phyloP scores from a whole-genome alignment of 2,329 filamentous ascomycete species.

The Curvularia sp. region DNA sequence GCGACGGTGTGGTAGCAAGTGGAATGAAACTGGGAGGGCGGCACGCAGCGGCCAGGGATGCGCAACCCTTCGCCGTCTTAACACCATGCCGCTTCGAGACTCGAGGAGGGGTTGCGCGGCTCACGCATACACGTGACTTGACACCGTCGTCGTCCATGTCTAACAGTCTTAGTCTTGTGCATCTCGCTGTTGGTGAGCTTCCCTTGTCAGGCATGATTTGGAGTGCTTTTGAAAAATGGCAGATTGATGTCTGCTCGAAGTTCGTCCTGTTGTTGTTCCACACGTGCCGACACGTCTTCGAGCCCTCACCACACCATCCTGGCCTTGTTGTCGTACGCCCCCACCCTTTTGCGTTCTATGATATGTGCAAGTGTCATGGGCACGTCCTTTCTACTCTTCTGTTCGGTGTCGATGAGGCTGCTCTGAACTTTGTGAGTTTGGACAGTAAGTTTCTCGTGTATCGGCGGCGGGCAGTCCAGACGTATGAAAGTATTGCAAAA shows the following conservation, averaged over 20 bases:
- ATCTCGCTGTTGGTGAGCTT: background rate
- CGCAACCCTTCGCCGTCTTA: slow-evolving; percentile 26
- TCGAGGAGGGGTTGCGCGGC: slow-evolving; percentile 18
- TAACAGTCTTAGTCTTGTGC: background rate
- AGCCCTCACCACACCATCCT: background rate
- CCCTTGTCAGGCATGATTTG: background rate
- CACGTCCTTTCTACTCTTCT: background rate
- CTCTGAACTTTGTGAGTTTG: background rate
- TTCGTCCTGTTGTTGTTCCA: background rate
- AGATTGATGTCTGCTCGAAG: background rate
- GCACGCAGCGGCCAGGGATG: slow-evolving; percentile 36
- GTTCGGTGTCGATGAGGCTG: background rate
- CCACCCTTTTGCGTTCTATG: background rate
- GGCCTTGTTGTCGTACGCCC: background rate
- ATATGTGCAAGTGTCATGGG: background rate
- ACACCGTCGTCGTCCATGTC: no score
- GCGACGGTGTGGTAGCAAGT: slow-evolving; percentile 28
- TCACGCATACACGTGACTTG: slow-evolving; percentile 22
- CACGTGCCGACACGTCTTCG: slow-evolving; percentile 2
- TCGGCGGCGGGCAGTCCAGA: background rate
- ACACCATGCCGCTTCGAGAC: slow-evolving; percentile 33
- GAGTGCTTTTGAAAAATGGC: background rate
- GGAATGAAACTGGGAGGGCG: slow-evolving; percentile 29
- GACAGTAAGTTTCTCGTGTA: background rate
- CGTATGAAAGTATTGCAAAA: background rate